These are phyloP conservation scores for Rauvolfia tetraphylla DNA, from an alignment of 257 asterid genomes.

Conservation along the genomic window DNA sequence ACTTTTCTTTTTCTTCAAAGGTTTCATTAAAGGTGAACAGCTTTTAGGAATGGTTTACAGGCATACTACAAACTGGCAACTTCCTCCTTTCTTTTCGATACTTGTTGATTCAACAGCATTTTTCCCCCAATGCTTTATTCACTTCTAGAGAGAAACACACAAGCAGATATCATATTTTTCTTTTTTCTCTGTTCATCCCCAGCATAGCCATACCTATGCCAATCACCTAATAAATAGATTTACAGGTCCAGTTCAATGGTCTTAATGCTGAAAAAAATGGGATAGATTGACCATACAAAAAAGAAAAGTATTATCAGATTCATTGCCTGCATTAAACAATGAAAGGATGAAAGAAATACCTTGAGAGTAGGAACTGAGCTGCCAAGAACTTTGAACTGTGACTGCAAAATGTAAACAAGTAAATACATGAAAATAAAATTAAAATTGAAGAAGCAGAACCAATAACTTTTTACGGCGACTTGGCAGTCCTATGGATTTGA, in stretches of 20 bases:
- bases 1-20: neutral
- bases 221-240: neutral
- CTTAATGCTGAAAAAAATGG: neutral
- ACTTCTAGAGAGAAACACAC: neutral
- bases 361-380: conserved; percentile 32
- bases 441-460: conserved; percentile 3
- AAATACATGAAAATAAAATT: neutral
- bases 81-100: neutral
- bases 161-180: too few relatives aligned
- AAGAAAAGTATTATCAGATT: neutral
- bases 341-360: conserved; percentile 32
- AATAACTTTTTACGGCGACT: neutral
- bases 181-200: neutral
- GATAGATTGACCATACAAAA: neutral
- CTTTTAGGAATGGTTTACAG: neutral
- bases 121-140: neutral
- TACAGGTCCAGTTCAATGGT: neutral
- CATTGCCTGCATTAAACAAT: neutral
- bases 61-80: neutral
- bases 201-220: neutral
- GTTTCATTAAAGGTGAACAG: neutral
- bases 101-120: neutral
- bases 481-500: neutral
- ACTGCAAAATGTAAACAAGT: conserved; percentile 32
- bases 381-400: conserved; percentile 40